A percentile compares a stretch with the other conserved stretches of the same genome.
Evolutionary conservation across 2,329 filamentous ascomycete species (phyloP).

Genomic region (Dryadomyces quercus-mongolicae): DNA sequence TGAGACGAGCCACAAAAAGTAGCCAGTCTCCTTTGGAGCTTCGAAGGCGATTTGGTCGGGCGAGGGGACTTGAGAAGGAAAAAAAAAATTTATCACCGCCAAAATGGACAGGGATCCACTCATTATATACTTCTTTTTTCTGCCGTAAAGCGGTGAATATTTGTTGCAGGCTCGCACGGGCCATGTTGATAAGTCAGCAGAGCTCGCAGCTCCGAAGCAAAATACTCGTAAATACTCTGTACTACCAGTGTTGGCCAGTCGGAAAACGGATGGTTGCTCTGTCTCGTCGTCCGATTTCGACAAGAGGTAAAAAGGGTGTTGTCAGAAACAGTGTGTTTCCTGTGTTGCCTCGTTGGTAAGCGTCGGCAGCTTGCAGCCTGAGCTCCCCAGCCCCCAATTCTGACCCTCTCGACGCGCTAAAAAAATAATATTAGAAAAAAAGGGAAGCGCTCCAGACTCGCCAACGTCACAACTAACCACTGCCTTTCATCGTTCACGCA

Average conservation of each 20-base stretch:
- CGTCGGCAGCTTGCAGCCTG: background rate
- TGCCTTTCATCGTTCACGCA: no score
- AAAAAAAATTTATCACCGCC: background rate
- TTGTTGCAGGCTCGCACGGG: no score
- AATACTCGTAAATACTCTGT: no score
- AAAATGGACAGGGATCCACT: constrained; percentile 4
- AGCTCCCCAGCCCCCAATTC: constrained; percentile 1
- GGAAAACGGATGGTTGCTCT: no score
- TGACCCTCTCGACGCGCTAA: constrained; percentile 3
- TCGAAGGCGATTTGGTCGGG: constrained; percentile 99
- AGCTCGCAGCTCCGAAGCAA: no score
- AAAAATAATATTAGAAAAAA: constrained; percentile 1
- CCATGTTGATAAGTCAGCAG: no score
- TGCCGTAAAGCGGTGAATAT: background rate
- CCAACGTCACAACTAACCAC: background rate
- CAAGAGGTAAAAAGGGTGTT: no score
- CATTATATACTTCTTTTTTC: background rate
- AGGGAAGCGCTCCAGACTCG: background rate
- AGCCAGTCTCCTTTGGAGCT: constrained; percentile 75
- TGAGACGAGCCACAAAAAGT: constrained; percentile 24
- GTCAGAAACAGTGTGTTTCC: no score
- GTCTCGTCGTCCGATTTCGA: no score
- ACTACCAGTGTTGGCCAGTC: no score
- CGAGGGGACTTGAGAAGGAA: constrained; percentile 57
- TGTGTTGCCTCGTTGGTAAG: no score